These are phyloP conservation scores for Colletotrichum lini DNA, from an alignment of 2,329 filamentous ascomycete genomes.

Conservation along the genomic window DNA sequence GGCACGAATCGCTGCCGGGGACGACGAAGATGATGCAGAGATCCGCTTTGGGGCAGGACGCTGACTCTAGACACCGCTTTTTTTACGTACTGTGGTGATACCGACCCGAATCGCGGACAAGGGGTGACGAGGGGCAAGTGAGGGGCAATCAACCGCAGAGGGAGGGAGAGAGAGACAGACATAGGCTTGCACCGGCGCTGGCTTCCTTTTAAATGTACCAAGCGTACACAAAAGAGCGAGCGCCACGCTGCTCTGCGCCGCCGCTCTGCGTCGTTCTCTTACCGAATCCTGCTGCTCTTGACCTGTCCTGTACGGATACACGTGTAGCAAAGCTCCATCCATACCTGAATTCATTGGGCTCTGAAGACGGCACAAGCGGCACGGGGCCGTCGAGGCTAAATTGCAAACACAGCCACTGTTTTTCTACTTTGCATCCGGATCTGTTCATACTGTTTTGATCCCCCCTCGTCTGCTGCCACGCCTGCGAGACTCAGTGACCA, in stretches of 20 bases:
- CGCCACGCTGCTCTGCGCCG: not conserved
- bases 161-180: not conserved
- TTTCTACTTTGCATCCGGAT: not conserved
- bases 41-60: constrained; percentile 30
- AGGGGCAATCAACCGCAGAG: not conserved
- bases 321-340: not conserved
- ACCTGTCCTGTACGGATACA: not conserved
- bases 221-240: constrained; percentile 2
- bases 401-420: constrained; percentile 7
- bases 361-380: constrained; percentile 27
- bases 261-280: constrained; percentile 2
- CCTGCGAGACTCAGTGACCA: constrained; percentile 23
- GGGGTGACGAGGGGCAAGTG: constrained; percentile 8
- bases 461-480: not conserved
- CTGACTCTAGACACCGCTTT: constrained; percentile 39
- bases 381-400: constrained; percentile 7
- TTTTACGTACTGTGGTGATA: constrained; percentile 20
- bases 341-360: not conserved
- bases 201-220: not conserved
- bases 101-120: constrained; percentile 1
- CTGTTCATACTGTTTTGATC: constrained; percentile 9
- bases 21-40: constrained; percentile 18
- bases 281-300: not conserved
- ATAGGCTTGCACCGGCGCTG: constrained; percentile 1
- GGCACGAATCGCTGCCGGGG: constrained; percentile 13